These are phyloP conservation scores for Bombardia bombarda DNA, from an alignment of 495 filamentous ascomycete species.

Conservation along the genomic window DNA sequence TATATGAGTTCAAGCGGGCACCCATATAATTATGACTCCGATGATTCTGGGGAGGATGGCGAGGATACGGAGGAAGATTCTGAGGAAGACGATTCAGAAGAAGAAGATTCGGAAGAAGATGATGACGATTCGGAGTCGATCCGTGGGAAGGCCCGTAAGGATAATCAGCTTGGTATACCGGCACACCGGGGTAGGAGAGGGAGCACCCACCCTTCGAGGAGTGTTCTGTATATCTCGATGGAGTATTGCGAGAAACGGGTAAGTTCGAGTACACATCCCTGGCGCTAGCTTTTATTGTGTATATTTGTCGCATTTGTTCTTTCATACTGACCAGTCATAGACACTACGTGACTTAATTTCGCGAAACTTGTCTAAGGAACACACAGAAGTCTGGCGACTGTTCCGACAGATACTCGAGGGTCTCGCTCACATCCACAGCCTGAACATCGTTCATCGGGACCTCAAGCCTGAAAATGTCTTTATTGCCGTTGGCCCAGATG, in stretches of 20 bases:
- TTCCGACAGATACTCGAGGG: constrained; percentile 91
- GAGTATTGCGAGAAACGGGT: constrained; percentile 93
- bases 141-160: constrained; percentile 10
- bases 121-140: constrained; percentile 5
- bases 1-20: constrained; percentile 87
- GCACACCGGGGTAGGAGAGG: constrained; percentile 15
- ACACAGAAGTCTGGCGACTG: constrained; percentile 76
- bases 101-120: constrained; percentile 16
- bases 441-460: constrained; percentile 92
- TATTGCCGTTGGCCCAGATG: constrained; percentile 56
- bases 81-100: constrained; percentile 20
- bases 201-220: constrained; percentile 28
- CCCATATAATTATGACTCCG: constrained; percentile 70
- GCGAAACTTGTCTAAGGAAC: constrained; percentile 61
- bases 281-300: too few relatives aligned
- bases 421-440: constrained; percentile 77
- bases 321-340: constrained; percentile 24
- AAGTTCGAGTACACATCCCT: too few relatives aligned
- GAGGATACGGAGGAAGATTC: constrained; percentile 25
- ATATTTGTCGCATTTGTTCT: background rate
- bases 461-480: constrained; percentile 99
- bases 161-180: constrained; percentile 13
- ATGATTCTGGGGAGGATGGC: constrained; percentile 56
- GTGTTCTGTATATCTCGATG: constrained; percentile 58
- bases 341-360: constrained; percentile 88